Percentiles rank a stretch among this genome's conserved stretches.
phyloP scores from a whole-genome alignment of 2,329 filamentous ascomycete genomes.

The Capronia epimyces region DNA sequence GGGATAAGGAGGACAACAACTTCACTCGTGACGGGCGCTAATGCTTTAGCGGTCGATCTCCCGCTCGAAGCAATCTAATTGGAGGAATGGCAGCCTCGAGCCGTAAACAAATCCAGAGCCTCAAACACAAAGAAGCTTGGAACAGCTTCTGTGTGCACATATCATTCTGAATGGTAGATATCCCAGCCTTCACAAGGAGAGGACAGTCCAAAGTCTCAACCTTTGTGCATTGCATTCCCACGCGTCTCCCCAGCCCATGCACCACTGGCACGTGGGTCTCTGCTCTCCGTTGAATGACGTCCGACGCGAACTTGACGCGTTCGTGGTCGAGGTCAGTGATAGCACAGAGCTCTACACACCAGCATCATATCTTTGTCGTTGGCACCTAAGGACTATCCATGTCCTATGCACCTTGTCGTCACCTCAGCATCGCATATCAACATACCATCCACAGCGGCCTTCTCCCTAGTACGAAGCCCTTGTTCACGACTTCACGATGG shows the following conservation, averaged over 20 bases:
- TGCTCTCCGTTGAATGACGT: conserved; percentile 1
- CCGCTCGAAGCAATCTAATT: not conserved
- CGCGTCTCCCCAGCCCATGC: conserved; percentile 5
- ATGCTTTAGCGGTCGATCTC: conserved; percentile 24
- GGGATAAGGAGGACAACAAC: too few relatives aligned
- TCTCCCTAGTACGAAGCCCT: not conserved
- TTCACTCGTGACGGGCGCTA: conserved; percentile 14
- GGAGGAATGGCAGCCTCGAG: conserved; percentile 4
- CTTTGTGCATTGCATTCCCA: not conserved
- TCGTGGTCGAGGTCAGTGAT: not conserved
- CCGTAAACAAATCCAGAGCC: conserved; percentile 18
- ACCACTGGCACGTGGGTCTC: not conserved
- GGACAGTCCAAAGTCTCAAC: not conserved
- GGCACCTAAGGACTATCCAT: not conserved
- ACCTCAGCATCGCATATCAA: not conserved
- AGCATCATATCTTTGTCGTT: not conserved
- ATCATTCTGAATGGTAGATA: not conserved
- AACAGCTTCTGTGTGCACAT: not conserved
- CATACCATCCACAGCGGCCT: conserved; percentile 3
- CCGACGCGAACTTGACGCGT: conserved; percentile 25
- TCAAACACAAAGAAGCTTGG: conserved; percentile 1
- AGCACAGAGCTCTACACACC: not conserved
- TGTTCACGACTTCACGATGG: conserved; percentile 23
- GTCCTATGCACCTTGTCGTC: not conserved
- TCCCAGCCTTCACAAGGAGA: not conserved